Conservation (phyloP, 495 filamentous ascomycete species). For the Glonium stellatum region DNA sequence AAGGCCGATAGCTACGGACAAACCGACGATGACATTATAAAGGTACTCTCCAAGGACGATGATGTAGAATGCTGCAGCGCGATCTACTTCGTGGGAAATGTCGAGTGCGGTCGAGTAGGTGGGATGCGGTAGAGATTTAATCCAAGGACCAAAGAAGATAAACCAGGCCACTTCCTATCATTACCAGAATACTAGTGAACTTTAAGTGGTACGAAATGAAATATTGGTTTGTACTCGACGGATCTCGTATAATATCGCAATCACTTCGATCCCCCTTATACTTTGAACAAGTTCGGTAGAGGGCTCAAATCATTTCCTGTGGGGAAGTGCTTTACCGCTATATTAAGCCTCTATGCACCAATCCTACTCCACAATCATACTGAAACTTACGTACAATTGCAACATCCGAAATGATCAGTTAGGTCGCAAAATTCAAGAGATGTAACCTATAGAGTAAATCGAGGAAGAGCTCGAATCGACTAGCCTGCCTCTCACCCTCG, state of each 20-base stretch:
- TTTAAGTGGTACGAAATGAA: neutral
- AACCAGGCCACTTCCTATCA: conserved; percentile 29
- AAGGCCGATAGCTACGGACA: conserved; percentile 37
- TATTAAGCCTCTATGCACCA: neutral
- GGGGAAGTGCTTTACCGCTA: too few relatives aligned
- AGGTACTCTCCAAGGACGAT: conserved; percentile 46
- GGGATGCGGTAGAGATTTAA: conserved; percentile 35
- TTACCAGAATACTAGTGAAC: neutral
- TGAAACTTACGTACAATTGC: conserved; percentile 17
- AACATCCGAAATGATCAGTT: neutral
- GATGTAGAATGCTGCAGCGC: conserved; percentile 45
- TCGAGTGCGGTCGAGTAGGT: conserved; percentile 40
- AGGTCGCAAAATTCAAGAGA: neutral
- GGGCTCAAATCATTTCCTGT: too few relatives aligned
- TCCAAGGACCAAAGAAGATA: conserved; percentile 35
- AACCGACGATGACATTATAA: conserved; percentile 40
- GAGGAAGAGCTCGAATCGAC: conserved; percentile 46
- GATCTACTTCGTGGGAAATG: conserved; percentile 43
- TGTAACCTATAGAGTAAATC: conserved; percentile 42
- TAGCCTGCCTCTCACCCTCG: conserved; percentile 38
- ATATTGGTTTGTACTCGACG: neutral
- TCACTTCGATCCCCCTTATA: neutral
- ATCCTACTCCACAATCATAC: conserved; percentile 17
- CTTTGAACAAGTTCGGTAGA: too few relatives aligned
- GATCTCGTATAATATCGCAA: conserved; percentile 35